These are phyloP conservation scores for Collybiopsis confluens DNA, from an alignment of 768 basidiomycete genomes.

Conservation along the genomic window DNA sequence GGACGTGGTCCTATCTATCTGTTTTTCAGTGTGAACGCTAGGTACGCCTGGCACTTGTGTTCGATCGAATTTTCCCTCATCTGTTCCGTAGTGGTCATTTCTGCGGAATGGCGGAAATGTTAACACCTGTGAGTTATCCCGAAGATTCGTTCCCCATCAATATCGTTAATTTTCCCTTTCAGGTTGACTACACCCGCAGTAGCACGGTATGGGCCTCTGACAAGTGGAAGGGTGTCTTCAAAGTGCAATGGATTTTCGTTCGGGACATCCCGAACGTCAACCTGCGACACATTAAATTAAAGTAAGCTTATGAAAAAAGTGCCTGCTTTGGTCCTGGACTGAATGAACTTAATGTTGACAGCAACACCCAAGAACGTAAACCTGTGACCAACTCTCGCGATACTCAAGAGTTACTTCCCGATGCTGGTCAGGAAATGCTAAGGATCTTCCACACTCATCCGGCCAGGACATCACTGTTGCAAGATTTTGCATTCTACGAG, in stretches of 20 bases:
- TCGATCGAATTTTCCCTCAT: neutral
- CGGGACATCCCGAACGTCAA: slow-evolving; percentile 91
- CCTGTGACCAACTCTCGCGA: slow-evolving; percentile 98
- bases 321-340: neutral
- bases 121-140: slow-evolving; percentile 67
- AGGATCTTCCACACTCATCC: slow-evolving; percentile 93
- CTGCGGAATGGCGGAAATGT: slow-evolving; percentile 98
- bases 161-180: slow-evolving; percentile 4
- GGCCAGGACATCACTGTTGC: slow-evolving; percentile 86
- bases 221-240: slow-evolving; percentile 99
- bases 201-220: slow-evolving; percentile 97
- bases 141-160: neutral
- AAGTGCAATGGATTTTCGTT: slow-evolving; percentile 96
- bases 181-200: slow-evolving; percentile 91
- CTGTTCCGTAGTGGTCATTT: slow-evolving; percentile 74
- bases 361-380: slow-evolving; percentile 97
- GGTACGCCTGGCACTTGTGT: slow-evolving; percentile 31
- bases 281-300: slow-evolving; percentile 83
- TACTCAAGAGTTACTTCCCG: slow-evolving; percentile 93
- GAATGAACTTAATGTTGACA: slow-evolving; percentile 26
- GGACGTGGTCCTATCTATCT: slow-evolving; percentile 94
- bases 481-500: slow-evolving; percentile 92
- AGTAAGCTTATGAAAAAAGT: slow-evolving; percentile 42
- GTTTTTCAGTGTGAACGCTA: slow-evolving; percentile 97
- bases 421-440: slow-evolving; percentile 95